These are phyloP conservation scores for Lablab purpureus DNA, from an alignment of 306 rosid genomes.

Conservation along the genomic window DNA sequence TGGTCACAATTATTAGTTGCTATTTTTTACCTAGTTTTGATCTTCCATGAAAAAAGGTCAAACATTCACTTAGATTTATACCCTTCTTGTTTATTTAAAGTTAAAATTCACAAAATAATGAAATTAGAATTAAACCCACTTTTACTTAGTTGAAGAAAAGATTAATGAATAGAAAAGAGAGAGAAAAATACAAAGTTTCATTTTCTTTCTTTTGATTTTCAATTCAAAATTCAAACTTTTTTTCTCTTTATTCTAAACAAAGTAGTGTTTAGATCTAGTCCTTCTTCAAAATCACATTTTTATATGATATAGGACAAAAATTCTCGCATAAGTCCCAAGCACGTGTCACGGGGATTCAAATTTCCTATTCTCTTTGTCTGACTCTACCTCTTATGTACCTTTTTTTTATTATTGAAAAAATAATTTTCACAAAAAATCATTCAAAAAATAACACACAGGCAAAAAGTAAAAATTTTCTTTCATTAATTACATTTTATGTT, in stretches of 20 bases:
- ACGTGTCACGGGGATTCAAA: not conserved
- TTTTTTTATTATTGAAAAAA: not conserved
- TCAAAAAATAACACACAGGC: not conserved
- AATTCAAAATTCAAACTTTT: not conserved
- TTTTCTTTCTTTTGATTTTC: not conserved
- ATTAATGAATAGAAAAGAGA: not conserved
- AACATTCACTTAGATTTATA: not conserved
- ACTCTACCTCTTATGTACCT: not conserved
- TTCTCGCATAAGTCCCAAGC: not conserved
- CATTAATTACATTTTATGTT: not conserved
- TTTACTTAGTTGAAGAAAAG: not conserved
- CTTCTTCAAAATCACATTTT: not conserved
- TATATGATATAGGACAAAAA: conserved; percentile 10
- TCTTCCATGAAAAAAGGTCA: not conserved
- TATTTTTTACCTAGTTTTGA: conserved; percentile 1
- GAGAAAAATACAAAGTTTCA: not conserved
- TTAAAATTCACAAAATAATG: too few species aligned
- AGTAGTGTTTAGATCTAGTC: not conserved
- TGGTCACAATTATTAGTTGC: not conserved
- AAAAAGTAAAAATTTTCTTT: not conserved
- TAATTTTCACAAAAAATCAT: not conserved
- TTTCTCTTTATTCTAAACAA: not conserved
- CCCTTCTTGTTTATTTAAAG: too few species aligned
- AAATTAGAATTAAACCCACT: too few species aligned
- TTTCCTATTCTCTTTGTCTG: not conserved